These are phyloP conservation scores for Fusarium devonianum DNA, from an alignment of 2,329 filamentous ascomycete genomes.

Conservation along the genomic window DNA sequence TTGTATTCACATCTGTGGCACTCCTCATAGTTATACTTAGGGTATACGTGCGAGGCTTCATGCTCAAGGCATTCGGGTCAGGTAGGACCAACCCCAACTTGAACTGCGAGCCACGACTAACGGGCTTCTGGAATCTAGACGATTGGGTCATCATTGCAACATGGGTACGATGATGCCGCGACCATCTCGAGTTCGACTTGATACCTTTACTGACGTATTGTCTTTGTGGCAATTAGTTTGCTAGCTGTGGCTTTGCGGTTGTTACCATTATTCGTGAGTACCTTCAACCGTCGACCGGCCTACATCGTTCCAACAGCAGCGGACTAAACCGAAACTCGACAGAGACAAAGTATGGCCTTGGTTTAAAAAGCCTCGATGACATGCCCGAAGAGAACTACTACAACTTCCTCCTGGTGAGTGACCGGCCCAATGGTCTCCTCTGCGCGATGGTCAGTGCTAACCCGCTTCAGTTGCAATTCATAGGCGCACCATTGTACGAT, in stretches of 20 bases:
- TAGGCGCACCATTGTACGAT: constrained; percentile 52
- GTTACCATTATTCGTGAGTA: constrained; percentile 48
- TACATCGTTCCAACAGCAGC: neutral
- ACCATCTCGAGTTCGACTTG: neutral
- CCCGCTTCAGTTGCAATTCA: constrained; percentile 46
- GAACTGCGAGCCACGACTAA: neutral
- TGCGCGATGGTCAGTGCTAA: too few relatives aligned
- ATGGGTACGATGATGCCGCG: constrained; percentile 15
- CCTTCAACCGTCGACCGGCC: neutral
- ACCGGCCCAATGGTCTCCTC: too few relatives aligned
- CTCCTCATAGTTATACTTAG: constrained; percentile 11
- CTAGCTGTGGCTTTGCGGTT: constrained; percentile 46
- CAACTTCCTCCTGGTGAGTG: constrained; percentile 47
- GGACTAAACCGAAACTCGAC: neutral
- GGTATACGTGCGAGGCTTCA: constrained; percentile 18
- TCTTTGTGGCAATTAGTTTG: constrained; percentile 29
- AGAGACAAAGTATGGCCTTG: constrained; percentile 56
- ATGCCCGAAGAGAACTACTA: constrained; percentile 49
- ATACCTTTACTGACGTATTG: constrained; percentile 3
- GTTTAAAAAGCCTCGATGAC: constrained; percentile 46
- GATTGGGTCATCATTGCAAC: constrained; percentile 31
- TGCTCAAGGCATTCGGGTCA: constrained; percentile 26
- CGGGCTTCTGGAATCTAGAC: constrained; percentile 10
- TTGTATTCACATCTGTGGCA: constrained; percentile 15
- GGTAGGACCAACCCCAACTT: constrained; percentile 8